These are phyloP conservation scores for Chrysosporium queenslandicum DNA, from an alignment of 2,329 filamentous ascomycete species.

Conservation along the genomic window DNA sequence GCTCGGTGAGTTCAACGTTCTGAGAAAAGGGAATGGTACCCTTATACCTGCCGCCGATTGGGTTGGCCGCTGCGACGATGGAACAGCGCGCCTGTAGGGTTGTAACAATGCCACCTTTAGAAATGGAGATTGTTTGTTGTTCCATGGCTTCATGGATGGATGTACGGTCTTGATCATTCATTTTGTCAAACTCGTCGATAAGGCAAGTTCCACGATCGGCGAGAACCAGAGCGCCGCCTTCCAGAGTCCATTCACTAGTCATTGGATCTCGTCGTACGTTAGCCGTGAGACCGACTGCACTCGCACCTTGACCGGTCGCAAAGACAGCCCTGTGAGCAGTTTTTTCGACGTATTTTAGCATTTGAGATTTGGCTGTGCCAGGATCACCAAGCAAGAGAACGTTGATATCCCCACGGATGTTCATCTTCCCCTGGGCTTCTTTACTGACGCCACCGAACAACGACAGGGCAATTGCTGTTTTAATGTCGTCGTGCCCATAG, in stretches of 20 bases:
- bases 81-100: constrained; percentile 92
- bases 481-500: constrained; percentile 93
- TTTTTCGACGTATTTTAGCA: constrained; percentile 96
- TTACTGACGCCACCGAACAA: constrained; percentile 94
- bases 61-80: constrained; percentile 93
- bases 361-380: constrained; percentile 94
- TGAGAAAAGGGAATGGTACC: constrained; percentile 90
- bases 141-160: constrained; percentile 99
- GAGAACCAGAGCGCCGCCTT: constrained; percentile 88
- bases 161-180: constrained; percentile 97
- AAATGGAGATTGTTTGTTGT: constrained; percentile 98
- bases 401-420: constrained; percentile 95
- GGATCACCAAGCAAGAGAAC: constrained; percentile 92
- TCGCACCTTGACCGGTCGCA: constrained; percentile 92
- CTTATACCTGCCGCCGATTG: constrained; percentile 92
- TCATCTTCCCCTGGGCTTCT: constrained; percentile 74
- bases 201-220: constrained; percentile 91
- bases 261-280: constrained; percentile 91
- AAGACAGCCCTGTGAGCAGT: constrained; percentile 95
- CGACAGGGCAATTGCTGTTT: constrained; percentile 88
- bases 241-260: constrained; percentile 93
- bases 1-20: constrained; percentile 94
- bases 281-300: constrained; percentile 92
- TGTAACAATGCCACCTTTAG: constrained; percentile 95
- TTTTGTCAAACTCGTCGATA: constrained; percentile 99